These are phyloP conservation scores for Aspergillus viridinutans DNA, from an alignment of 2,329 filamentous ascomycete species.

Conservation along the genomic window DNA sequence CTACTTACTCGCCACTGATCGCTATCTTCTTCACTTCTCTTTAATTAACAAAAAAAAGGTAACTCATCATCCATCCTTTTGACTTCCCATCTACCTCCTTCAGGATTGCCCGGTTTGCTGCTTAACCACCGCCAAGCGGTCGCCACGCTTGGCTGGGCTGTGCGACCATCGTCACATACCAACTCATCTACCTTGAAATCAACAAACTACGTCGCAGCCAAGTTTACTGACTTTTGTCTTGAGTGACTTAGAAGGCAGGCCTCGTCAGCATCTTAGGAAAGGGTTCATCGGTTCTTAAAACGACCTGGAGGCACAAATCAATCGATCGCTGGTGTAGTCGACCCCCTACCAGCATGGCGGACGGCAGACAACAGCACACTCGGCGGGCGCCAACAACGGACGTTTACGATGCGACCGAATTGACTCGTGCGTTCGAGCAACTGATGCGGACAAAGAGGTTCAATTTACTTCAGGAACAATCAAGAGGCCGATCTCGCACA, in stretches of 20 bases:
- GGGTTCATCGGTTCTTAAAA: constrained; percentile 4
- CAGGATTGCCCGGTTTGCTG: constrained; percentile 24
- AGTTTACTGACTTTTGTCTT: neutral
- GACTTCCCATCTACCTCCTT: constrained; percentile 2
- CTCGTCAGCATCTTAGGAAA: constrained; percentile 1
- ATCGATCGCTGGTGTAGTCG: constrained; percentile 23
- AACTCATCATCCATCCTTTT: neutral
- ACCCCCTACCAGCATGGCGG: constrained; percentile 33
- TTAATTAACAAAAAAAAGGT: neutral
- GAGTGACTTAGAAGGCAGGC: constrained; percentile 5
- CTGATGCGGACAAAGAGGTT: constrained; percentile 81
- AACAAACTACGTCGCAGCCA: constrained; percentile 1
- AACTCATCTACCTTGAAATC: constrained; percentile 6
- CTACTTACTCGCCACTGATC: constrained; percentile 8
- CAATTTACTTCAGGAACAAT: constrained; percentile 68
- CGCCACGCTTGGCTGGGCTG: constrained; percentile 25
- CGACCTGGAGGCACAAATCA: constrained; percentile 24
- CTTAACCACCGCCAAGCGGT: constrained; percentile 21
- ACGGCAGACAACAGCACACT: constrained; percentile 31
- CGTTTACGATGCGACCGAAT: constrained; percentile 69
- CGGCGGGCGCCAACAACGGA: constrained; percentile 25
- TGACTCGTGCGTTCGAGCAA: constrained; percentile 81
- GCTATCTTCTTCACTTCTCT: constrained; percentile 5
- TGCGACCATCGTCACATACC: constrained; percentile 17
- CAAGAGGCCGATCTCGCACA: constrained; percentile 55